Conservation (phyloP, 148 eudicot species). For the Linanthus parryae region DNA sequence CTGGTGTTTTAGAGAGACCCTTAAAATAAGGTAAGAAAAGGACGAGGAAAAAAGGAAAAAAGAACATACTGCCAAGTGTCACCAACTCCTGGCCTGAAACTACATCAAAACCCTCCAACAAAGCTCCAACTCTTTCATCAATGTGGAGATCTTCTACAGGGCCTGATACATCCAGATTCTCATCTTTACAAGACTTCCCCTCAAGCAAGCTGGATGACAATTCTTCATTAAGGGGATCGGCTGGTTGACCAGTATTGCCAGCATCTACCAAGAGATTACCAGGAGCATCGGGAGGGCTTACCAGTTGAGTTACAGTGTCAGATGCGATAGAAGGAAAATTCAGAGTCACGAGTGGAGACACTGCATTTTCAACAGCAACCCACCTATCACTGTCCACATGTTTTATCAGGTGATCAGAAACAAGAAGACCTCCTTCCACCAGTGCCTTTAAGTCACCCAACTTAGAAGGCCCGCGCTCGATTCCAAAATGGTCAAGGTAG, state of each 20-base stretch:
- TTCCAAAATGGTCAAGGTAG: conserved; percentile 76
- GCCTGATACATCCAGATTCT: conserved; percentile 14
- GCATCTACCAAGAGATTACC: conserved; percentile 65
- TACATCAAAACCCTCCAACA: conserved; percentile 53
- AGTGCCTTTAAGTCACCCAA: conserved; percentile 68
- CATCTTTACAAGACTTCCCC: conserved; percentile 18
- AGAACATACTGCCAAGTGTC: conserved; percentile 74
- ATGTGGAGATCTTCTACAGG: conserved; percentile 40
- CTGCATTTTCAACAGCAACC: conserved; percentile 96
- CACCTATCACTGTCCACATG: conserved; percentile 86
- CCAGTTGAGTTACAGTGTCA: conserved; percentile 63
- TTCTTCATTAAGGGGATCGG: conserved; percentile 26
- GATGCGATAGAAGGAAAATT: conserved; percentile 56
- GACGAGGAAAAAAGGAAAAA: not conserved
- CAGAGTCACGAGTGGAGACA: conserved; percentile 62
- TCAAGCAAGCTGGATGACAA: conserved; percentile 15
- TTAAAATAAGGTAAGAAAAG: not conserved
- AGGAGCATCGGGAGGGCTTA: conserved; percentile 78
- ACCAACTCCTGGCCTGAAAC: conserved; percentile 81
- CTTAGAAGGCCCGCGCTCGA: conserved; percentile 78
- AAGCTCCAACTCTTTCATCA: conserved; percentile 73
- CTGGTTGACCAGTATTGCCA: conserved; percentile 35
- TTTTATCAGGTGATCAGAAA: conserved; percentile 84
- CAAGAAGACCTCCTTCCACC: conserved; percentile 66
- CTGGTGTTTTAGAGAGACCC: too few species aligned